Conservation (phyloP, 805 yeast genomes). For the Wickerhamomyces kurtzmanii region DNA sequence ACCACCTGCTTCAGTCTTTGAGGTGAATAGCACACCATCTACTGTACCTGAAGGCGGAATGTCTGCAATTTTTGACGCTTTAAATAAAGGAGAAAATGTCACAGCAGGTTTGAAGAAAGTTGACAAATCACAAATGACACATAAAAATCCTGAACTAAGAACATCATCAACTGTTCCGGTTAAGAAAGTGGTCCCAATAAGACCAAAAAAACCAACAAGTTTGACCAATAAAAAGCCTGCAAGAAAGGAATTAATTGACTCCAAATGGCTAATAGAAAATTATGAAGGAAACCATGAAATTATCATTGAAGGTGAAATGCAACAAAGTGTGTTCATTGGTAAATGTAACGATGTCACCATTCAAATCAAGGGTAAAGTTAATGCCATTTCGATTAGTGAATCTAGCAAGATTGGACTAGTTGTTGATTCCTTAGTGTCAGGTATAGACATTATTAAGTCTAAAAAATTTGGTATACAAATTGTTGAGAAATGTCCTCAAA, state of each 20-base stretch:
- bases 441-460: conserved; percentile 81
- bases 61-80: conserved; percentile 84
- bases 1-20: conserved; percentile 71
- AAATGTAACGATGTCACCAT: conserved; percentile 66
- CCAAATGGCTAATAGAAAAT: conserved; percentile 85
- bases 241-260: conserved; percentile 71
- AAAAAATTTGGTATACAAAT: conserved; percentile 78
- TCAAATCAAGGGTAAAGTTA: conserved; percentile 85
- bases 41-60: conserved; percentile 40
- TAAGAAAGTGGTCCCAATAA: conserved; percentile 51
- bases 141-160: conserved; percentile 80
- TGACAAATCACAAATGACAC: conserved; percentile 89
- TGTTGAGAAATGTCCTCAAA: conserved; percentile 70
- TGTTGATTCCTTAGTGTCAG: conserved; percentile 77
- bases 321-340: conserved; percentile 85
- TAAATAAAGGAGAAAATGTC: conserved; percentile 76
- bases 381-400: conserved; percentile 73
- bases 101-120: conserved; percentile 86
- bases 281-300: conserved; percentile 54
- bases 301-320: conserved; percentile 71
- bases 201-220: conserved; percentile 75
- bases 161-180: conserved; percentile 39
- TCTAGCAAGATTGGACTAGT: conserved; percentile 68
- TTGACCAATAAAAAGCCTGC: conserved; percentile 41
- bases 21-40: conserved; percentile 19